Evolutionary conservation across 176 grass and related monocot species (phyloP).

Genomic region (Oryza glumipatula): DNA sequence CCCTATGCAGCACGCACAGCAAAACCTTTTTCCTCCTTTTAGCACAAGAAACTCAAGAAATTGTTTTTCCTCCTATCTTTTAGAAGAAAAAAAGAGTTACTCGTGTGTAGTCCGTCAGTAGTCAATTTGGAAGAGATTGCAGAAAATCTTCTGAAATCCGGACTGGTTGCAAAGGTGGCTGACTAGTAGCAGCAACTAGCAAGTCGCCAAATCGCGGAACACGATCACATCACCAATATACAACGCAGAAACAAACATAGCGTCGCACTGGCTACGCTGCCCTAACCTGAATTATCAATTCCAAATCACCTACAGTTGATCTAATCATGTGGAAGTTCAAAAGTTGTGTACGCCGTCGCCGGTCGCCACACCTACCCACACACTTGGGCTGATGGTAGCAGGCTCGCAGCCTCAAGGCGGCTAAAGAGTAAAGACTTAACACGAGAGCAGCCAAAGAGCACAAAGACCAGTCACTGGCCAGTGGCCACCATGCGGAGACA

Average conservation of each 20-base stretch:
- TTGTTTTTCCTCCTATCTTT: background rate
- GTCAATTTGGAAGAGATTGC: constrained; percentile 35
- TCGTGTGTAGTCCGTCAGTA: background rate
- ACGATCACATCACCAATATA: constrained; percentile 30
- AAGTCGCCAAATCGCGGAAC: constrained; percentile 8
- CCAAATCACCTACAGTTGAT: background rate
- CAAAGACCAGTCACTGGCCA: constrained; percentile 9
- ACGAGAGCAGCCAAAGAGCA: background rate
- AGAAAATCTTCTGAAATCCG: constrained; percentile 23
- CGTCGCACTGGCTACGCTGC: constrained; percentile 19
- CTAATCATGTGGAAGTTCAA: constrained; percentile 34
- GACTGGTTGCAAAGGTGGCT: constrained; percentile 9
- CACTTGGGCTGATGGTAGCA: background rate
- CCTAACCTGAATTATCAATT: constrained; percentile 23
- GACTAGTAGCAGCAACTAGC: constrained; percentile 33
- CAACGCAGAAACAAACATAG: background rate
- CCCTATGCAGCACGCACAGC: background rate
- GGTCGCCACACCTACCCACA: background rate
- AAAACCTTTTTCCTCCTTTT: background rate
- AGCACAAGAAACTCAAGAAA: background rate
- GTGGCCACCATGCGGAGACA: constrained; percentile 30
- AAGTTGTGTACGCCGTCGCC: background rate
- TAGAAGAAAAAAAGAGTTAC: background rate
- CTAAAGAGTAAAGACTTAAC: constrained; percentile 5
- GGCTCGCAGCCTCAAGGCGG: background rate